Base-by-base conservation (phyloP, 768 basidiomycete species). In the Hygrocybe punicea region DNA sequence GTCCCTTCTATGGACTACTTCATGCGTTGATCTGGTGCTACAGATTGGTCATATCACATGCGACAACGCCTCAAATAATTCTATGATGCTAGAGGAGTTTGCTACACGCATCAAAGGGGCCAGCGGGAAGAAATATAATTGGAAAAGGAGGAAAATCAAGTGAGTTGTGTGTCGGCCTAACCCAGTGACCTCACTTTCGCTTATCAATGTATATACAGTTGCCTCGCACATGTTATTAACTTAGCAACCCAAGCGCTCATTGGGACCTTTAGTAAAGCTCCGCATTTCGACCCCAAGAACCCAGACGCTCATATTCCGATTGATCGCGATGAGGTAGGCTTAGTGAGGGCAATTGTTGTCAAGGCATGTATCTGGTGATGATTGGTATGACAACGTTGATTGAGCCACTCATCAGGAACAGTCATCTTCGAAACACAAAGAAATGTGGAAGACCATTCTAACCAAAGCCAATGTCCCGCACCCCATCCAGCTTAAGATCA, bases 11-110 rank as follows among this genome's bases (percentile, higher is more conserved):
- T 17, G 21, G 40, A 23, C 36, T 39, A n/a, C 42, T 53, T 42
- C 60, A 23, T 51, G 59, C 14, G 13, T n/a, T 36, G 11, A 29
- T 29, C 29, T 29, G 24, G 29, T 19, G 16, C 16, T 45, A 8
- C 57, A 74, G 73, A 61, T 74, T 58, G 69, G 71, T 1, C 59
- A 70, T 49, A 65, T 76, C 1, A 77, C 75, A 0, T 74, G 69
- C 55, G 69, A 77, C 55, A 77, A 76, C 57, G 73, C 74, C 0
- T 55, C 24, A 6, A 77, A 76, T 53, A 78, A 76, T 56, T 51
- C 54, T 16, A 75, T 72, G 0, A 77, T 76, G 71, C 40, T 72
- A 19, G 35, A 8, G 0, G 62, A 69, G 13, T 69, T 78, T 55
- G 62, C 55, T 0, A 9, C 16, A 0, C 50, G 58, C 2, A 58